Evolutionary conservation across 2,329 filamentous ascomycete species (phyloP).

Genomic region (Hymenoscyphus albidus): DNA sequence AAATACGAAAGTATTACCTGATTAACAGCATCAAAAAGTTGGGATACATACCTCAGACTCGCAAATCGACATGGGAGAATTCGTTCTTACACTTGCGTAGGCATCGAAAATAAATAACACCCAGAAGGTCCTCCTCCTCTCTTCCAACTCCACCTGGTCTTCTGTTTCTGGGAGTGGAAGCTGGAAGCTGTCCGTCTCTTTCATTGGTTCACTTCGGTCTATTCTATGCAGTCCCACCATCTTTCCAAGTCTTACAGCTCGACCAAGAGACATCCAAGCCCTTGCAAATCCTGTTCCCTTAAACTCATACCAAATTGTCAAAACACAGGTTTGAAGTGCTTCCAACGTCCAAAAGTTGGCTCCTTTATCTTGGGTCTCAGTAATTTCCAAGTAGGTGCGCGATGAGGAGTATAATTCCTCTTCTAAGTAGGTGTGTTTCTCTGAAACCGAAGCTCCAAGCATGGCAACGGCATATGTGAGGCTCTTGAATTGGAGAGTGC

Average conservation of each 20-base stretch:
- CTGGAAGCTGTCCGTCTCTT: not conserved
- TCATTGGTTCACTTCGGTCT: not conserved
- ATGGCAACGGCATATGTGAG: not conserved
- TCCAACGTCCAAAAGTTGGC: not conserved
- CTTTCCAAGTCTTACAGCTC: not conserved
- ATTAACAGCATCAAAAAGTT: not conserved
- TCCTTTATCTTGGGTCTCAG: not conserved
- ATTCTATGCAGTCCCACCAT: not conserved
- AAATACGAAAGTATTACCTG: not conserved
- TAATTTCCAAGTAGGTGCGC: not conserved
- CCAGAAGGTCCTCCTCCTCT: not conserved
- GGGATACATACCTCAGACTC: not conserved
- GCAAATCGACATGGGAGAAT: not conserved
- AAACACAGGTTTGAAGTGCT: not conserved
- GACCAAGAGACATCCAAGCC: not conserved
- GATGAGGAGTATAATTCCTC: not conserved
- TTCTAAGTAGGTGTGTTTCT: not conserved
- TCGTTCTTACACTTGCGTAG: not conserved
- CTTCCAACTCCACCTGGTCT: not conserved
- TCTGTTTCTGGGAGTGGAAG: not conserved
- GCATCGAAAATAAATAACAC: not conserved
- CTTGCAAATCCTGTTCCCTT: not conserved
- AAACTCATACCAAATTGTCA: not conserved
- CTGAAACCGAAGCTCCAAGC: not conserved
- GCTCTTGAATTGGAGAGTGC: not conserved